These are phyloP conservation scores for Candida pseudofarinosa DNA, from an alignment of 805 yeast species.

Conservation along the genomic window DNA sequence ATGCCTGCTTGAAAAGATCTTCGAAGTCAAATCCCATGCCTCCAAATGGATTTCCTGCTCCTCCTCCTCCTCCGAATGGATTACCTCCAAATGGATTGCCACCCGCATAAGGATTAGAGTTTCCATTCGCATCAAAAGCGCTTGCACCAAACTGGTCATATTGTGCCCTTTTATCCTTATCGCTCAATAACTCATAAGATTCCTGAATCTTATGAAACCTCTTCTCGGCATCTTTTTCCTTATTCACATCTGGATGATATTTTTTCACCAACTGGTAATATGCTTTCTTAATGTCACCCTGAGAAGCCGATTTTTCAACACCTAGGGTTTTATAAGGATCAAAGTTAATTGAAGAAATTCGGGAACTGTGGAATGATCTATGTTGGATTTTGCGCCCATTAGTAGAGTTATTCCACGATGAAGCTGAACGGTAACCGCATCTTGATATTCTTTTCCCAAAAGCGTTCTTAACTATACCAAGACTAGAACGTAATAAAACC, in stretches of 20 bases:
- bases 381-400: not conserved
- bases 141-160: conserved; percentile 90
- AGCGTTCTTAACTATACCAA: not conserved
- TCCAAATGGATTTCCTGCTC: conserved; percentile 49
- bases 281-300: conserved; percentile 89
- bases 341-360: conserved; percentile 24
- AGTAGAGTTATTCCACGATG: not conserved
- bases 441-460: not conserved
- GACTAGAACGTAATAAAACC: not conserved
- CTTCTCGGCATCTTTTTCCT: conserved; percentile 81
- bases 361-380: conserved; percentile 42
- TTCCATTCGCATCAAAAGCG: conserved; percentile 66
- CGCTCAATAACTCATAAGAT: conserved; percentile 88
- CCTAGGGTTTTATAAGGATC: conserved; percentile 90
- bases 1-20: conserved; percentile 46
- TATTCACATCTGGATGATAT: conserved; percentile 95
- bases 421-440: not conserved
- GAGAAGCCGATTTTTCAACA: conserved; percentile 62
- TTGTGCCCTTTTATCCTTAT: conserved; percentile 79
- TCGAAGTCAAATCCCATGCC: conserved; percentile 49
- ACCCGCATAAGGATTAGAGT: conserved; percentile 46
- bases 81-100: conserved; percentile 41
- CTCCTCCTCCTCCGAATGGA: conserved; percentile 30
- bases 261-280: conserved; percentile 91
- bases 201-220: conserved; percentile 91